phyloP scores from a whole-genome alignment of 257 asterid genomes.

The Paulownia fortunei region DNA sequence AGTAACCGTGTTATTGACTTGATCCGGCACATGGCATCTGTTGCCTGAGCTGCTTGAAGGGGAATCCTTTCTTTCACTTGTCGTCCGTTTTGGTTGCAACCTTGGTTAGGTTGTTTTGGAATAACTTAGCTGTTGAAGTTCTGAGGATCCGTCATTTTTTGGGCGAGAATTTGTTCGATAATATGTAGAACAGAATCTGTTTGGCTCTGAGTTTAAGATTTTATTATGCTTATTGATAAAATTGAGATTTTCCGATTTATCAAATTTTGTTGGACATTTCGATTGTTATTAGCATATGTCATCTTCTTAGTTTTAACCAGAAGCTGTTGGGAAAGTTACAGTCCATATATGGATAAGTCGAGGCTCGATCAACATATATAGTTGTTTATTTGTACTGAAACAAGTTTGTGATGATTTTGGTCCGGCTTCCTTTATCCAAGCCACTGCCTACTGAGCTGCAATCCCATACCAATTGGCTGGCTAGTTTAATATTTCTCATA shows the following conservation, averaged over 20 bases:
- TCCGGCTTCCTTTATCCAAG: too few species aligned
- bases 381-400: too few species aligned
- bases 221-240: not conserved
- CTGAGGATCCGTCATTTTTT: not conserved
- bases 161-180: not conserved
- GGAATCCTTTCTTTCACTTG: slow-evolving; percentile 53
- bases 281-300: too few species aligned
- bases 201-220: not conserved
- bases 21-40: slow-evolving; percentile 64
- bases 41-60: slow-evolving; percentile 35
- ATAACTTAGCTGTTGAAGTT: not conserved
- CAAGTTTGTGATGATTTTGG: too few species aligned
- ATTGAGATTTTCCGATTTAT: not conserved
- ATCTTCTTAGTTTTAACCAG: too few species aligned
- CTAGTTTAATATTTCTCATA: too few species aligned
- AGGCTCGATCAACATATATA: too few species aligned
- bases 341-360: too few species aligned
- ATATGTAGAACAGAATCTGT: not conserved
- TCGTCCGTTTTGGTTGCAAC: not conserved
- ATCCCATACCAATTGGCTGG: too few species aligned
- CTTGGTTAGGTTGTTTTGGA: not conserved
- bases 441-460: too few species aligned
- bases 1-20: slow-evolving; percentile 64
- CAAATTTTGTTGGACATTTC: not conserved
- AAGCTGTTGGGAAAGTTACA: too few species aligned